Percentiles rank a stretch among this genome's conserved stretches.
Conservation (phyloP, 75 land plant genomes). For the Picea glauca region DNA sequence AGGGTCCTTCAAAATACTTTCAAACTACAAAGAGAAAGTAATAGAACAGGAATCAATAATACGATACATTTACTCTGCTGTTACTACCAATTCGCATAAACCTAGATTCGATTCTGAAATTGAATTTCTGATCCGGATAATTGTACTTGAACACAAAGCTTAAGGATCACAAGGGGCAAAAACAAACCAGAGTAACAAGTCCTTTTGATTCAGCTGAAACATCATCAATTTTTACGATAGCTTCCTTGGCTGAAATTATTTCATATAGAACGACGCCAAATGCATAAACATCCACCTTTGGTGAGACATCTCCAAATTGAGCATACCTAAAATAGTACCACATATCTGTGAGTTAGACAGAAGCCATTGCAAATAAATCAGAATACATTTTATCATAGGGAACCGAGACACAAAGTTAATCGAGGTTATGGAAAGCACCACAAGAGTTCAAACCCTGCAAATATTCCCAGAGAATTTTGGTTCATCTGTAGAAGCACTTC, state of each 20-base stretch:
- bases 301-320: conserved; percentile 48
- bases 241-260: conserved; percentile 48
- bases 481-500: no score
- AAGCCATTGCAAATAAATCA: no score
- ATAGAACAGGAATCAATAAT: neutral
- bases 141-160: neutral
- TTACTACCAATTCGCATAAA: neutral
- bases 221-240: conserved; percentile 38
- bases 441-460: no score
- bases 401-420: no score
- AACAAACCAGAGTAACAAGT: conserved; percentile 68
- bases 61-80: neutral
- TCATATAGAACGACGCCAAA: conserved; percentile 55
- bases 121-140: neutral
- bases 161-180: neutral
- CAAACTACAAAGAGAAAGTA: conserved; percentile 63
- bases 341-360: neutral
- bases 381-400: no score
- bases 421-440: no score
- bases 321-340: conserved; percentile 31
- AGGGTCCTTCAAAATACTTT: conserved; percentile 52
- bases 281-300: conserved; percentile 44
- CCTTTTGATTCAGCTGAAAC: conserved; percentile 51
- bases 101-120: neutral
- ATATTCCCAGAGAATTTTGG: no score